Base-by-base conservation (phyloP, 1,284 basidiomycete species). In the Melampsora abietis-canadensis region DNA sequence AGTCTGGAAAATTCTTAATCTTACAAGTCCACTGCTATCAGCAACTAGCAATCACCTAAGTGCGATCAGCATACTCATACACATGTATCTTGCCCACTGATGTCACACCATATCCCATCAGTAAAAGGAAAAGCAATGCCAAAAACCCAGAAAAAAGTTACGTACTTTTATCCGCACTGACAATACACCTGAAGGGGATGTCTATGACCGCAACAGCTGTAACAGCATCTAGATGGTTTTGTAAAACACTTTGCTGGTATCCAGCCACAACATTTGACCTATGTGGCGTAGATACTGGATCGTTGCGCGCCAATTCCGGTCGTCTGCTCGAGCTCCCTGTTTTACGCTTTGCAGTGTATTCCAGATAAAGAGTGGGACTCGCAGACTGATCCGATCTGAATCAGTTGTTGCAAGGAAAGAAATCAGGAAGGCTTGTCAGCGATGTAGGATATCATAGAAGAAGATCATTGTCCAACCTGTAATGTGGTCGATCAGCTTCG, bases 181-280 rank as follows among this genome's bases (percentile, higher is more conserved):
- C 86, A 59, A 94, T 86, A 4, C 92, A 91, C 63, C 90, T 85
- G 83, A 94, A 95, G 0, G 92, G 92, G 0, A 89, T 87, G 77
- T 95, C 92, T 68, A 95, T 87, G 77, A 90, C 89, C 0, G 87
- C 86, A 27, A 95, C 81, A 2, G 90, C 87, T 1, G 90, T 92
- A 30, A 96, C 87, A 2, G 90, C 87, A 79, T 95, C 93, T 77
- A 90, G 90, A 79, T 95, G 92, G 1, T 88, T 85, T 79, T 87
- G 88, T 62, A 93, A 82, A 37, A 92, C 82, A 69, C 87, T 88
- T 79, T 92, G 88, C 79, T 94, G 92, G 79, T 88, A 89, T 68
- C 89, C 86, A 7, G 87, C 89, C 74, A 92, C 90, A 77, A 92
- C 81, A 14, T 88, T 88, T 80, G 90, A 88, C 44, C 91, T 85